These are phyloP conservation scores for Mentha longifolia DNA, from an alignment of 257 asterid species.

Conservation along the genomic window DNA sequence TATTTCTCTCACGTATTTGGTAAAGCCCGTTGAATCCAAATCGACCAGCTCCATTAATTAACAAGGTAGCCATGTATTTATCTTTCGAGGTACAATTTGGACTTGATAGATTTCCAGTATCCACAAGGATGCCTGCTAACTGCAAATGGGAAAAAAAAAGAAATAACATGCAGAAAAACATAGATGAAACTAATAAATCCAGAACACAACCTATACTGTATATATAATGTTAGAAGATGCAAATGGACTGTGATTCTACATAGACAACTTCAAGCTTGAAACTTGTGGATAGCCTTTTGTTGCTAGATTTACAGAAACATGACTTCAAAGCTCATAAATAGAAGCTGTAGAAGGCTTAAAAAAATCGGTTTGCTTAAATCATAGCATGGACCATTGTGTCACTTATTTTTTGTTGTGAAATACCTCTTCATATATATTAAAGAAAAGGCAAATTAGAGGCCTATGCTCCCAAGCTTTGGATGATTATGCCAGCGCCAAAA, in stretches of 20 bases:
- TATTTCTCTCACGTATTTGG: slow-evolving; percentile 60
- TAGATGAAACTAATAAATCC: slow-evolving; percentile 15
- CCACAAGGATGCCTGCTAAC: slow-evolving; percentile 86
- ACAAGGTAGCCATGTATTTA: slow-evolving; percentile 76
- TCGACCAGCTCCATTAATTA: slow-evolving; percentile 85
- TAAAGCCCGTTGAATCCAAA: slow-evolving; percentile 80
- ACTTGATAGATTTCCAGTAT: slow-evolving; percentile 69
- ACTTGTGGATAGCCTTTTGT: background rate
- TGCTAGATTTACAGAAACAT: background rate
- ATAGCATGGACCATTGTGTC: background rate
- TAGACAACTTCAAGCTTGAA: slow-evolving; percentile 24
- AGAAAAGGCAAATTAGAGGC: background rate
- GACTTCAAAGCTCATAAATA: background rate
- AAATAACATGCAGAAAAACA: background rate
- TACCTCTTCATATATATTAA: background rate
- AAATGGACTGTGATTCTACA: background rate
- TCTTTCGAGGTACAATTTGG: slow-evolving; percentile 64
- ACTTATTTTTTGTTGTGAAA: background rate
- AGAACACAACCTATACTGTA: slow-evolving; percentile 1
- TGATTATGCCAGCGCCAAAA: background rate
- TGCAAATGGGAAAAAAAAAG: slow-evolving; percentile 40
- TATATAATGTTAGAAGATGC: background rate
- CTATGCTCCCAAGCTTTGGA: background rate
- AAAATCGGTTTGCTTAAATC: background rate
- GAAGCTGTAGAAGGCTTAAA: background rate